Percentiles rank a stretch among this genome's conserved stretches.
Evolutionary conservation across 345 rosid species (phyloP).

Genomic region (Pelargonium nanum): DNA sequence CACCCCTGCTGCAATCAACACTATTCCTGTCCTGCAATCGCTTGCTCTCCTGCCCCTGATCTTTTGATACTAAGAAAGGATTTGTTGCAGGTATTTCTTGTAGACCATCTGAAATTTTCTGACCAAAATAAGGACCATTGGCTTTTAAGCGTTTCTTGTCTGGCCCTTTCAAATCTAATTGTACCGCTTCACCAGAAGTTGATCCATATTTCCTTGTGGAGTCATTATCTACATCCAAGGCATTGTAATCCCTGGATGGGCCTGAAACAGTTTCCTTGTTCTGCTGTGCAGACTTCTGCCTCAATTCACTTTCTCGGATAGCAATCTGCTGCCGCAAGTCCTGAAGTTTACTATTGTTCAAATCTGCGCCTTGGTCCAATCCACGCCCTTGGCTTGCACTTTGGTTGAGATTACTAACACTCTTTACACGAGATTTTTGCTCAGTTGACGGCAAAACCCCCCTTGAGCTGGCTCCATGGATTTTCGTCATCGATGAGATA

Average conservation of each 20-base stretch:
- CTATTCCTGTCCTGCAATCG: background rate
- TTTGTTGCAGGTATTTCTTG: slow-evolving; percentile 21
- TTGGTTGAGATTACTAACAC: slow-evolving; percentile 22
- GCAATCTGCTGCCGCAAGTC: slow-evolving; percentile 95
- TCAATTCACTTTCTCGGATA: slow-evolving; percentile 67
- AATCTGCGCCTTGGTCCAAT: slow-evolving; percentile 30
- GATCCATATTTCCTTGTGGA: slow-evolving; percentile 24
- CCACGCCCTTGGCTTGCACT: slow-evolving; percentile 34
- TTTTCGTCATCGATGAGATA: slow-evolving; percentile 23
- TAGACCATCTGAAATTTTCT: slow-evolving; percentile 19
- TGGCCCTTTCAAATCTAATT: slow-evolving; percentile 39
- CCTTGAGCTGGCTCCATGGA: slow-evolving; percentile 28
- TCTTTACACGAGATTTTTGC: slow-evolving; percentile 32
- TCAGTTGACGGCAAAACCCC: slow-evolving; percentile 19
- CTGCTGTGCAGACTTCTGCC: slow-evolving; percentile 55
- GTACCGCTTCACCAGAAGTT: slow-evolving; percentile 28
- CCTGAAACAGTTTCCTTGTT: slow-evolving; percentile 36
- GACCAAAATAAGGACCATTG: slow-evolving; percentile 26
- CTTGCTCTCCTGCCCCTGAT: slow-evolving; percentile 16
- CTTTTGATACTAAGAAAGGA: slow-evolving; percentile 22
- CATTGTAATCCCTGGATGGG: slow-evolving; percentile 15
- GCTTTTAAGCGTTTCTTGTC: slow-evolving; percentile 57
- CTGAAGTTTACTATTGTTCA: slow-evolving; percentile 42
- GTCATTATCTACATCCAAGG: slow-evolving; percentile 21
- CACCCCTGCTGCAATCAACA: slow-evolving; percentile 10